Evolutionary conservation across 1,284 basidiomycete species (phyloP).

Genomic region (Prillingera fragicola): DNA sequence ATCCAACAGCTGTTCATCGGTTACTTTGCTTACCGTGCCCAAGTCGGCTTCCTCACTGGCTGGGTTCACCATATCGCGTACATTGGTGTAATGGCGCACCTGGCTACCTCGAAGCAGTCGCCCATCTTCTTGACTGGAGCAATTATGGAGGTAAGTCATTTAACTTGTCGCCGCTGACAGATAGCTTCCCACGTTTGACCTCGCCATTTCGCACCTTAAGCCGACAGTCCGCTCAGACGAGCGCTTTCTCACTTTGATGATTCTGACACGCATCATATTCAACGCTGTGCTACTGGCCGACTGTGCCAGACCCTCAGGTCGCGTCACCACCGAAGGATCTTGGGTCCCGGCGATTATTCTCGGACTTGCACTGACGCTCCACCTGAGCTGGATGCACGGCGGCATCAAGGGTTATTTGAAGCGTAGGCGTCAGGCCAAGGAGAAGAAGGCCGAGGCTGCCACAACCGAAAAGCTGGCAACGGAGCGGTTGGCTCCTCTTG

Average conservation of each 20-base stretch:
- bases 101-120: constrained; percentile 48
- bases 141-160: constrained; percentile 53
- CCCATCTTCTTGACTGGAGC: constrained; percentile 54
- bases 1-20: constrained; percentile 35
- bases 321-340: constrained; percentile 36
- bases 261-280: constrained; percentile 55
- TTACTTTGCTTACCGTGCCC: constrained; percentile 36
- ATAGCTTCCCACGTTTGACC: constrained; percentile 57
- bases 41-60: constrained; percentile 55
- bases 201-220: constrained; percentile 53
- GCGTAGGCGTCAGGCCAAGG: constrained; percentile 26
- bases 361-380: constrained; percentile 52
- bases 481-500: background rate
- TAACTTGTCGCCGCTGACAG: background rate
- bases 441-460: background rate
- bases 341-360: constrained; percentile 51
- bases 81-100: constrained; percentile 52
- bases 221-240: constrained; percentile 53
- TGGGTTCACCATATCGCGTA: constrained; percentile 60
- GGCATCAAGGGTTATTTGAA: constrained; percentile 55
- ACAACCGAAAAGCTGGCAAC: background rate
- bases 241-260: constrained; percentile 55
- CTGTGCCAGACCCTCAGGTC: constrained; percentile 44
- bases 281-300: constrained; percentile 51
- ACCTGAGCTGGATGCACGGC: constrained; percentile 56